Percentiles rank a stretch among this genome's conserved stretches.
phyloP scores from a whole-genome alignment of 495 filamentous ascomycete species.

The Penicillium longicatenatum region DNA sequence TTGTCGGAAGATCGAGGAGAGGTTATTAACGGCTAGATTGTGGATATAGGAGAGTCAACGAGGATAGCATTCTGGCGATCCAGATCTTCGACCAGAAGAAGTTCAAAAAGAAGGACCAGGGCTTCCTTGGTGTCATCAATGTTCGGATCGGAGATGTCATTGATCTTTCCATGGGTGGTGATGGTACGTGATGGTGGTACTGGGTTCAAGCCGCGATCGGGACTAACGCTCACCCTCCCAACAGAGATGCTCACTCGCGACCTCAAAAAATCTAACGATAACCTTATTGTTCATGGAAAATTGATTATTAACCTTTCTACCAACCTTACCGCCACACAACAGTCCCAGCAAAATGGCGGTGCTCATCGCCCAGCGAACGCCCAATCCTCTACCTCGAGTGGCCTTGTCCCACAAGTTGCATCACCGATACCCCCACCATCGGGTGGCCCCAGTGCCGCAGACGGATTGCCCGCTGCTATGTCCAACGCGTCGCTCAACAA shows the following conservation, averaged over 20 bases:
- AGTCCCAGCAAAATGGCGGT: slow-evolving; percentile 46
- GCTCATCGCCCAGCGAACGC: slow-evolving; percentile 37
- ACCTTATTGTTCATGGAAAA: slow-evolving; percentile 95
- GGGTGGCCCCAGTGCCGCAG: slow-evolving; percentile 34
- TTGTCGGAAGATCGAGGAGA: slow-evolving; percentile 17
- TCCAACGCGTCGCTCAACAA: slow-evolving; percentile 43
- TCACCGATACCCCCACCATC: slow-evolving; percentile 31
- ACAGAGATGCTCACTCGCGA: slow-evolving; percentile 97
- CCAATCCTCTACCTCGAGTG: slow-evolving; percentile 42
- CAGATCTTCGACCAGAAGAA: slow-evolving; percentile 99
- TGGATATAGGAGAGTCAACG: slow-evolving; percentile 70
- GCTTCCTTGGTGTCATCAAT: slow-evolving; percentile 97
- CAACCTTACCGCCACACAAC: slow-evolving; percentile 66
- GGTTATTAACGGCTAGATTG: slow-evolving; percentile 9
- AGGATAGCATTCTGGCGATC: slow-evolving; percentile 94
- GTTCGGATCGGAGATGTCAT: slow-evolving; percentile 91
- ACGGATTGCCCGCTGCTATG: slow-evolving; percentile 31
- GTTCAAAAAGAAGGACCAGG: slow-evolving; percentile 99
- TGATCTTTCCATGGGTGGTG: slow-evolving; percentile 82
- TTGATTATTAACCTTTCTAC: slow-evolving; percentile 95
- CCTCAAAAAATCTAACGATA: slow-evolving; percentile 97
- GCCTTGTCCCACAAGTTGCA: slow-evolving; percentile 43
- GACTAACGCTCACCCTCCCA: slow-evolving; percentile 18
- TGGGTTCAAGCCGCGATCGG: not conserved
- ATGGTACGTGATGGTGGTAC: slow-evolving; percentile 64